phyloP scores from a whole-genome alignment of 257 asterid genomes.

The Ligustrum vulgare region DNA sequence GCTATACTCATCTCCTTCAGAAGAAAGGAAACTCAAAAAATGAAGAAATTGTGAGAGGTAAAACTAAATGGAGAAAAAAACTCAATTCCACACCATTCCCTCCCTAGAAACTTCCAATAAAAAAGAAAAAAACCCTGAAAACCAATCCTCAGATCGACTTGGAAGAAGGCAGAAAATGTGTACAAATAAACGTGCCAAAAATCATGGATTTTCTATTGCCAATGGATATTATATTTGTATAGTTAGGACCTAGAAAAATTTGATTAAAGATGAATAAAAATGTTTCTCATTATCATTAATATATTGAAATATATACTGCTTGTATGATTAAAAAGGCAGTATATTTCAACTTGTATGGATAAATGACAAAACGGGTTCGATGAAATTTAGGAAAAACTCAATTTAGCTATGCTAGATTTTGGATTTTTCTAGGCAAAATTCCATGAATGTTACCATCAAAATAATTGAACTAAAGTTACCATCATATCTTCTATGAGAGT shows the following conservation, averaged over 20 bases:
- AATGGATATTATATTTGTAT: constrained; percentile 18
- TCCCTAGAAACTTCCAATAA: constrained; percentile 2
- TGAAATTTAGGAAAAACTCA: constrained; percentile 22
- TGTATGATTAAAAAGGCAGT: background rate
- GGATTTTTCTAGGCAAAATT: background rate
- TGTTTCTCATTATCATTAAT: background rate
- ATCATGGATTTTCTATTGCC: background rate
- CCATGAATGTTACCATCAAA: background rate
- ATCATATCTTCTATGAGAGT: no score
- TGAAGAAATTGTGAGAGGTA: constrained; percentile 83
- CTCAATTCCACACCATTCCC: constrained; percentile 31
- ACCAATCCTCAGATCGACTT: background rate
- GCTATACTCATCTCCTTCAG: constrained; percentile 69
- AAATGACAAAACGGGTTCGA: constrained; percentile 15
- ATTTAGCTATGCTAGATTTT: constrained; percentile 16
- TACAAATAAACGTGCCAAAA: background rate
- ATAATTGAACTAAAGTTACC: no score
- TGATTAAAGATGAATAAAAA: constrained; percentile 10
- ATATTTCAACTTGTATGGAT: background rate
- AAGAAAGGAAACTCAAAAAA: constrained; percentile 49
- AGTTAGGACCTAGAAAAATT: constrained; percentile 21
- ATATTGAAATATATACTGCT: background rate
- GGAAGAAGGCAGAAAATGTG: background rate
- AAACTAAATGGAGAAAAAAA: constrained; percentile 68
- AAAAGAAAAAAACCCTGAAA: background rate